Conservation (phyloP, 1,139 yeast genomes). For the Protomyces inundatus region DNA sequence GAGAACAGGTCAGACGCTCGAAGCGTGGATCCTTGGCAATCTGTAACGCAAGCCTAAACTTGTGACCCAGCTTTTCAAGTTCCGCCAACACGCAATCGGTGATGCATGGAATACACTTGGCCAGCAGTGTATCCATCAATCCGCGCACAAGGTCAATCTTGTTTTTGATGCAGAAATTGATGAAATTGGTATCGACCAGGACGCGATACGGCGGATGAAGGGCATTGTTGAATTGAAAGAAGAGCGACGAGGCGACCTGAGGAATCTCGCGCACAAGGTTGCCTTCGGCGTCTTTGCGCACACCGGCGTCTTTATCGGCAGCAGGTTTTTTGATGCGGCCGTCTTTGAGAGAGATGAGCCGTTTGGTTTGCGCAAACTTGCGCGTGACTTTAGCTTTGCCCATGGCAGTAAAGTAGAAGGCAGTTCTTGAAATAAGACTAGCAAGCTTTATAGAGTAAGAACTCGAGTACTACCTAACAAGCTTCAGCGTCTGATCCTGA, state of each 20-base stretch:
- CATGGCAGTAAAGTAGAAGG: slow-evolving; percentile 46
- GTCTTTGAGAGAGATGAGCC: slow-evolving; percentile 70
- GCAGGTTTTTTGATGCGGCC: slow-evolving; percentile 48
- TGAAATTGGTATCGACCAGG: slow-evolving; percentile 89
- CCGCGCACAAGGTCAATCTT: slow-evolving; percentile 89
- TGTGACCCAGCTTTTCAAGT: slow-evolving; percentile 90
- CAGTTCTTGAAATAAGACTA: too few relatives aligned
- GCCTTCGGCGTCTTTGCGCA: slow-evolving; percentile 36
- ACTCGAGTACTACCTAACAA: too few relatives aligned
- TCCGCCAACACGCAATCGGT: slow-evolving; percentile 99
- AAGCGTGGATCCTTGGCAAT: slow-evolving; percentile 93
- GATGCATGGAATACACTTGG: slow-evolving; percentile 89
- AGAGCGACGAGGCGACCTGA: slow-evolving; percentile 90
- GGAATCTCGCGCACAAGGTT: slow-evolving; percentile 75
- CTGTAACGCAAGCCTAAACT: slow-evolving; percentile 77
- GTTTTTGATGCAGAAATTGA: slow-evolving; percentile 91
- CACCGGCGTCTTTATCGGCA: slow-evolving; percentile 43
- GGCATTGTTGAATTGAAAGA: slow-evolving; percentile 89
- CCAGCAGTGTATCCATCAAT: slow-evolving; percentile 90
- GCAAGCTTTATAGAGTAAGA: too few relatives aligned
- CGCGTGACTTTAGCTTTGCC: slow-evolving; percentile 96
- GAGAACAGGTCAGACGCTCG: slow-evolving; percentile 78
- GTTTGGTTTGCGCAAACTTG: slow-evolving; percentile 88
- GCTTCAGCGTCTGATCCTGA: too few relatives aligned
- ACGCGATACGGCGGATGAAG: slow-evolving; percentile 96